These are phyloP conservation scores for Keithomyces neogunnii DNA, from an alignment of 2,329 filamentous ascomycete species.

Conservation along the genomic window DNA sequence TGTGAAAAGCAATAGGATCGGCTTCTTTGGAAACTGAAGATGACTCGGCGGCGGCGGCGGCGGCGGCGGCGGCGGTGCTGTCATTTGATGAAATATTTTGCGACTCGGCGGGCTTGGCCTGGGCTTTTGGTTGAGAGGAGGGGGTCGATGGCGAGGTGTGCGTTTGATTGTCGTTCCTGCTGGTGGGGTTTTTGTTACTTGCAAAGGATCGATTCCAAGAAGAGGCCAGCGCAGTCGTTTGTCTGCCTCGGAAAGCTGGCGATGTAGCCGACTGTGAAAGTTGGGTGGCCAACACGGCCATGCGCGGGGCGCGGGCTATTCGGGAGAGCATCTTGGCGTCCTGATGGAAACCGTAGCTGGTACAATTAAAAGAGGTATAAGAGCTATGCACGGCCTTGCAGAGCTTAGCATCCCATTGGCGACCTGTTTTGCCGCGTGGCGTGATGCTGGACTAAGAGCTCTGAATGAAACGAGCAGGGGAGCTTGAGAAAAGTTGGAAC, in stretches of 20 bases:
- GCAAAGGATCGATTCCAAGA: conserved; percentile 23
- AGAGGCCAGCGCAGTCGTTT: conserved; percentile 12
- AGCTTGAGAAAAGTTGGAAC: neutral
- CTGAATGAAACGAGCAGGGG: neutral
- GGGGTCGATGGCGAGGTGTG: conserved; percentile 2
- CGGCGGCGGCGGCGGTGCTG: neutral
- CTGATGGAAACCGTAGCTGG: neutral
- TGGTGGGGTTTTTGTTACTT: conserved; percentile 10
- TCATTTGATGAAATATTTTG: neutral
- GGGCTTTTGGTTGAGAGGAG: conserved; percentile 1
- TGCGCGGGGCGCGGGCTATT: conserved; percentile 23
- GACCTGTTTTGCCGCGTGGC: neutral
- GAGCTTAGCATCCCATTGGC: conserved; percentile 3
- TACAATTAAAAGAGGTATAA: neutral
- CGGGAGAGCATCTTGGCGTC: conserved; percentile 30
- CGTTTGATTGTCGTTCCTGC: conserved; percentile 3
- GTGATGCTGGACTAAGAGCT: neutral
- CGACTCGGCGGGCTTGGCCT: conserved; percentile 5
- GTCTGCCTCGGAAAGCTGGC: conserved; percentile 17
- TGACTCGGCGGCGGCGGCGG: conserved; percentile 15
- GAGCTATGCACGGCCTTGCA: neutral
- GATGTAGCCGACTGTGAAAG: conserved; percentile 17
- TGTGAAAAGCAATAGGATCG: conserved; percentile 46
- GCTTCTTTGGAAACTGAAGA: conserved; percentile 18
- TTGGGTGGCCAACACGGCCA: conserved; percentile 22